A percentile compares a stretch with the other conserved stretches of the same genome.
phyloP scores from a whole-genome alignment of 2,329 filamentous ascomycete genomes.

The Neonectria punicea region DNA sequence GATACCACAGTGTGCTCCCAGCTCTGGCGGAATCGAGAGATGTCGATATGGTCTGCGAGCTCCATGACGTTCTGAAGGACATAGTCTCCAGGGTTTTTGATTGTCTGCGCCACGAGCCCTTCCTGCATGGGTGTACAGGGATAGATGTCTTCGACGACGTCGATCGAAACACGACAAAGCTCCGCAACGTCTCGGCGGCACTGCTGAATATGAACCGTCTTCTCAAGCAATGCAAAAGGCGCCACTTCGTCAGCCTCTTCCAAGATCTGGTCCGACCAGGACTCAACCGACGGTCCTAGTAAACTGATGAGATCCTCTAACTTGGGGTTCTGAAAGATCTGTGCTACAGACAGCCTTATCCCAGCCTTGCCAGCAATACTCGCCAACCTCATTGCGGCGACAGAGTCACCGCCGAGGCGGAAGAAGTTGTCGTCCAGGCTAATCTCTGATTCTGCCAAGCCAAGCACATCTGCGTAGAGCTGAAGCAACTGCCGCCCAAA shows the following conservation, averaged over 20 bases:
- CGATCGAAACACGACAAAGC: not conserved
- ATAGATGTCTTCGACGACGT: constrained; percentile 56
- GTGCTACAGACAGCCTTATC: not conserved
- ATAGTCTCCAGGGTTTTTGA: constrained; percentile 21
- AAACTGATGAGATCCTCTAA: constrained; percentile 9
- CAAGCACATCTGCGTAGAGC: constrained; percentile 11
- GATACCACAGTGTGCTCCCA: constrained; percentile 18
- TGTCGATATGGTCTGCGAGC: not conserved
- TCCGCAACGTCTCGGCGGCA: not conserved
- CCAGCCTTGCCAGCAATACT: constrained; percentile 8
- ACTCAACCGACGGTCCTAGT: not conserved
- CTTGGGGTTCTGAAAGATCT: constrained; percentile 17
- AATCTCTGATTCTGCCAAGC: constrained; percentile 1
- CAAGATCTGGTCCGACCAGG: not conserved
- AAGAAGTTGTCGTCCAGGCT: constrained; percentile 15
- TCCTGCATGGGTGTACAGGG: constrained; percentile 62
- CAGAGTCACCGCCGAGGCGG: constrained; percentile 24
- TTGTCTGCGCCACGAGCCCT: constrained; percentile 58
- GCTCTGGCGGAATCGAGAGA: not conserved
- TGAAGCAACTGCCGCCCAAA: not conserved
- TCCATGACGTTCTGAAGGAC: constrained; percentile 13
- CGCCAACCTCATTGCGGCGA: constrained; percentile 20
- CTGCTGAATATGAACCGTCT: not conserved
- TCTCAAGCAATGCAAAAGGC: constrained; percentile 3
- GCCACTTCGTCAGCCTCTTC: not conserved